Conservation (phyloP, 2,329 filamentous ascomycete species). For the Botrytis fragariae region DNA sequence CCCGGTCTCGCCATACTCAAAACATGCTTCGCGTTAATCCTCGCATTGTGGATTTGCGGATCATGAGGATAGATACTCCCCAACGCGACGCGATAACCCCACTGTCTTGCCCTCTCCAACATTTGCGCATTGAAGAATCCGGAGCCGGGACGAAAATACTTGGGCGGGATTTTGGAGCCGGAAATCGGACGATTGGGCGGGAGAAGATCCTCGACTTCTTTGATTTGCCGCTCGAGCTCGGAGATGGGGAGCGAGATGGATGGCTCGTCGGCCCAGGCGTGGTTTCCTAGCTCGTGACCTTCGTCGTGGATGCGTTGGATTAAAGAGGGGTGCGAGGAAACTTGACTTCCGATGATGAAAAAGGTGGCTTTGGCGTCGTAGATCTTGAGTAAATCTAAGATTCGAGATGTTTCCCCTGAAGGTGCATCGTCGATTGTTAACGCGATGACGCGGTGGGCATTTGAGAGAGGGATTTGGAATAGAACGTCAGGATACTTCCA, state of each 20-base stretch:
- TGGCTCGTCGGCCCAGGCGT: slow-evolving; percentile 85
- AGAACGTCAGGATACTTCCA: slow-evolving; percentile 74
- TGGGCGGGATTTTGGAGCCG: slow-evolving; percentile 36
- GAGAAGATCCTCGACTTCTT: slow-evolving; percentile 55
- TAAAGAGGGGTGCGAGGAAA: slow-evolving; percentile 52
- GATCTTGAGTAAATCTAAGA: slow-evolving; percentile 63
- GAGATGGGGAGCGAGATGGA: slow-evolving; percentile 58
- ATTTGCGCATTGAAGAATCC: slow-evolving; percentile 77
- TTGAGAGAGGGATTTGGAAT: slow-evolving; percentile 62
- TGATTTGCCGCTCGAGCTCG: slow-evolving; percentile 62
- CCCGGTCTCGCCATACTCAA: slow-evolving; percentile 76
- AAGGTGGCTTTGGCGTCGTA: slow-evolving; percentile 76
- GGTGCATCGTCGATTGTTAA: slow-evolving; percentile 88
- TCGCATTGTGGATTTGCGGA: slow-evolving; percentile 71
- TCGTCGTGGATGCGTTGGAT: slow-evolving; percentile 57
- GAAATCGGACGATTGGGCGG: slow-evolving; percentile 48
- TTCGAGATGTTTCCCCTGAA: slow-evolving; percentile 66
- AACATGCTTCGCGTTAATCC: slow-evolving; percentile 73
- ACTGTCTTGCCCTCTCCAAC: slow-evolving; percentile 54
- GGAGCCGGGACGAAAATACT: slow-evolving; percentile 79
- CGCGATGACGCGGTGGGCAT: slow-evolving; percentile 64
- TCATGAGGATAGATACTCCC: slow-evolving; percentile 89
- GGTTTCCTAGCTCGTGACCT: slow-evolving; percentile 77
- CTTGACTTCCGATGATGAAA: slow-evolving; percentile 82
- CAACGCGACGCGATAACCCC: slow-evolving; percentile 73